Base-by-base conservation (phyloP, 345 rosid species). In the Geranium brycei region DNA sequence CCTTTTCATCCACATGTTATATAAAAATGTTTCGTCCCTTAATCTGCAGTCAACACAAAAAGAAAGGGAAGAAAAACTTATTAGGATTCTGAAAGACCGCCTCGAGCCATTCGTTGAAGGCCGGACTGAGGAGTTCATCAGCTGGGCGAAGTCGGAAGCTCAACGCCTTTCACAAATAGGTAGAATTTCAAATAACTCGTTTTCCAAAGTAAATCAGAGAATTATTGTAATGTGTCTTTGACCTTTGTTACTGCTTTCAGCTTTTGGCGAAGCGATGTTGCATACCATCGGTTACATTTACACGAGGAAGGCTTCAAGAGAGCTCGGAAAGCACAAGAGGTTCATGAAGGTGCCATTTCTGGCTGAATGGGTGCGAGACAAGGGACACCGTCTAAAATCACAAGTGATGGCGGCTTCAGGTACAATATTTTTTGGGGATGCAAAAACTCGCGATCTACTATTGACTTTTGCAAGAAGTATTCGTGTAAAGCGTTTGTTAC, bases 371-470 rank as follows among this genome's bases (percentile, higher is more conserved):
- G 99, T 89, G 57, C 83, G 99, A 17, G 92, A 86, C 71, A 93
- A 90, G 74, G 97, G 99, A 31, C 99, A 93, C 78, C 76, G 62
- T 55, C 79, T 93, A 35, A 93, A 90, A 69, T 93, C 99, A 17
- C 97, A 93, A 88, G 95, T 90, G 16, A 82, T 83, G 85, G 96
- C 99, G 70, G 99, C 97, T 73, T 86, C 97, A 66, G 97, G 99
- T 93, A 80, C 19, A 38, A 31, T 19, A 5, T 63, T 35, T 64
- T 15, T 61, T 61, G 17, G 63, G 63, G 28, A 23, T 23, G 28
- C 28, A 23, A 23, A 23, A 1, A 23, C 28, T 23, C 28, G 28
- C 28, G 28, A 2, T 23, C 28, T 23, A 23, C 28, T 23, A 23
- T 23, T 23, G 28, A 23, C 28, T 23, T 23, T 23, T 23, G 28